Base-by-base conservation (phyloP, 495 filamentous ascomycete species). In the Xylaria venustula region DNA sequence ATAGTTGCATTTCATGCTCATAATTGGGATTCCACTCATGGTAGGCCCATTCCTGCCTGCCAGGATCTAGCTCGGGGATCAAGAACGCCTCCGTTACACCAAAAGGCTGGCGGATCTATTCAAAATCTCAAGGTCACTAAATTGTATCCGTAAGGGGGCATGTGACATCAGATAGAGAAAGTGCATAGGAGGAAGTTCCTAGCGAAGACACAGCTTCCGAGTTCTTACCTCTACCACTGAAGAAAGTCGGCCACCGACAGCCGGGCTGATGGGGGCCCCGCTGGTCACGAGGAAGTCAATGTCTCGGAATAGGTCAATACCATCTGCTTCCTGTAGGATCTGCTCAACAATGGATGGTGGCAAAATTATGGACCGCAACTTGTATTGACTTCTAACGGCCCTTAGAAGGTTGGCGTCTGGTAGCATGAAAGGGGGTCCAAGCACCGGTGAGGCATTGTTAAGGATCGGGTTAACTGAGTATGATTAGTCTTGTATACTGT, bases 261-360 rank as follows among this genome's bases (percentile, higher is more conserved):
- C 2, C 2, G 25, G 8, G 12, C 54, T 36, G 14, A 63, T 47
- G 5, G 63, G 62, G 15, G 60, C 63, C 0, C 71, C 71, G 22
- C 62, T 65, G 32, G 44, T 69, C 25, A 60, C 49, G 19, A 73
- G 44, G 19, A 59, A 54, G 1, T 69, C 57, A 19, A 71, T n/a
- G 28, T 42, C 61, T 7, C 34, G 23, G 15, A 71, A 26, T 1
- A 49, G 25, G 6, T 57, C 23, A 1, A 72, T 22, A n/a, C 51
- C 58, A 17, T 5, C 23, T 0, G 62, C 49, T 2, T 65, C 19
- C 40, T 51, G 42, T 12, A 61, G 60, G 5, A 74, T 42, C 11
- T 71, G 68, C 42, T 69, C 64, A 1, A 72, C 44, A 12, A 71
- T 60, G 2, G 66, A 67, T 17, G 69, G 71, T 1, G 64, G 32